Percentiles rank a stretch among this genome's conserved stretches.
These are phyloP conservation scores for Fusarium ambrosium DNA, from an alignment of 2,329 filamentous ascomycete species.

Conservation along the genomic window DNA sequence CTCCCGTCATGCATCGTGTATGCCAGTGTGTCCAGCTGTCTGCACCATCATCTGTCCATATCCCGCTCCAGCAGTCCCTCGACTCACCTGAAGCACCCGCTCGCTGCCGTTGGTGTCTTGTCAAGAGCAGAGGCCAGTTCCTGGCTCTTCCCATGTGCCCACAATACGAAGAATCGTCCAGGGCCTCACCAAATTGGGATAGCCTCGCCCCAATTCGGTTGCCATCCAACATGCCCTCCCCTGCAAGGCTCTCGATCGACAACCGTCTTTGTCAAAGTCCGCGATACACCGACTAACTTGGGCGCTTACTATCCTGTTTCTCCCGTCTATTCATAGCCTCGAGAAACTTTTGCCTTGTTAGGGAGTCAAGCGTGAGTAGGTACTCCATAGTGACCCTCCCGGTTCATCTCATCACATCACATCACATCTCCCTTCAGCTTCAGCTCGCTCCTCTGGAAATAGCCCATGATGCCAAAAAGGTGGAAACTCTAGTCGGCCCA, in stretches of 20 bases:
- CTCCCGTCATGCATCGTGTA: conserved; percentile 8
- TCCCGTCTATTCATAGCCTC: conserved; percentile 31
- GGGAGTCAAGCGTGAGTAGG: conserved; percentile 9
- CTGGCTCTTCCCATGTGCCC: conserved; percentile 19
- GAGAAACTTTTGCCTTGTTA: conserved; percentile 10
- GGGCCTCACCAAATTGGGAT: conserved; percentile 42
- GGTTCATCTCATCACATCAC: conserved; percentile 23
- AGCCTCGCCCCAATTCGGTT: conserved; percentile 35
- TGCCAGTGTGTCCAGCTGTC: conserved; percentile 13
- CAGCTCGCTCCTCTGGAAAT: conserved; percentile 16
- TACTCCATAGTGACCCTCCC: conserved; percentile 5
- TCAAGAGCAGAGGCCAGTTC: conserved; percentile 23
- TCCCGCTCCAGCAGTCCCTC: background rate
- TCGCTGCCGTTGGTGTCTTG: conserved; percentile 25
- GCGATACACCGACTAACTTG: background rate
- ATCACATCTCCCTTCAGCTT: conserved; percentile 4
- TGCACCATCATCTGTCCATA: conserved; percentile 5
- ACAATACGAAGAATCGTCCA: conserved; percentile 29
- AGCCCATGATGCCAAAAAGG: conserved; percentile 8
- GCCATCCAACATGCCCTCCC: conserved; percentile 35
- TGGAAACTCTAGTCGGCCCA: conserved; percentile 21
- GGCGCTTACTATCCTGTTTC: conserved; percentile 29
- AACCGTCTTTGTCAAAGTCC: conserved; percentile 26
- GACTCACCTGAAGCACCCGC: conserved; percentile 46
- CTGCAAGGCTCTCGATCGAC: conserved; percentile 25